A percentile compares a stretch with the other conserved stretches of the same genome.
Conservation (phyloP, 352 stramenopile genomes). For the Blastocystis sp. region DNA sequence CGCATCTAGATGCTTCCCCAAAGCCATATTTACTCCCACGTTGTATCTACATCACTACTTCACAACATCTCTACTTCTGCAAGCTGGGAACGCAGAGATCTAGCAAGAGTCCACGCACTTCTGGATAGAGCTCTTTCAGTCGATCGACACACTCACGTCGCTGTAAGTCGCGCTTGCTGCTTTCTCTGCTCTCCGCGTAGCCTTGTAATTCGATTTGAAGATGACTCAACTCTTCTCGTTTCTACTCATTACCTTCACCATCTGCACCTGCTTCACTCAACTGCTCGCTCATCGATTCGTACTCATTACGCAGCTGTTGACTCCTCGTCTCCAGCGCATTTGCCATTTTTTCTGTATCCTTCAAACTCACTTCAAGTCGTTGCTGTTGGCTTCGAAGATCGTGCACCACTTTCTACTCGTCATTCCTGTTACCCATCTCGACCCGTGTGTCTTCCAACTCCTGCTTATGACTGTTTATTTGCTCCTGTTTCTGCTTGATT, state of each 20-base stretch:
- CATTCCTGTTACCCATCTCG: background rate
- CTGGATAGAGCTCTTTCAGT: conserved; percentile 73
- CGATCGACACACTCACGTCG: conserved; percentile 66
- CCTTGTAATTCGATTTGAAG: conserved; percentile 50
- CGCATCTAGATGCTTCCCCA: conserved; percentile 92
- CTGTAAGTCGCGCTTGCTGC: conserved; percentile 21
- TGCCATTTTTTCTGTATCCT: background rate
- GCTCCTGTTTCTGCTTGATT: conserved; percentile 27
- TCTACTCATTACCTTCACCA: background rate
- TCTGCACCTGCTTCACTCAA: conserved; percentile 72
- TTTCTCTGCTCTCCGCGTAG: conserved; percentile 29
- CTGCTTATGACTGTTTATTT: background rate
- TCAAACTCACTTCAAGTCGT: conserved; percentile 42
- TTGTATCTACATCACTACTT: conserved; percentile 77
- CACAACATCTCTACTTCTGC: conserved; percentile 66
- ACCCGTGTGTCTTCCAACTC: conserved; percentile 24
- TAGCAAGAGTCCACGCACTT: conserved; percentile 87
- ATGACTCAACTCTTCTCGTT: conserved; percentile 23
- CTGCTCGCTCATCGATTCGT: conserved; percentile 74
- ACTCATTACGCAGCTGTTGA: conserved; percentile 63
- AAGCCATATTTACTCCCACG: conserved; percentile 89
- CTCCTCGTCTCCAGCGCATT: background rate
- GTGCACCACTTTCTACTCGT: conserved; percentile 38
- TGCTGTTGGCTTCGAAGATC: conserved; percentile 58
- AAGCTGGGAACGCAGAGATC: conserved; percentile 92